Evolutionary conservation across 2,329 filamentous ascomycete species (phyloP).

Genomic region (Ilyonectria robusta): DNA sequence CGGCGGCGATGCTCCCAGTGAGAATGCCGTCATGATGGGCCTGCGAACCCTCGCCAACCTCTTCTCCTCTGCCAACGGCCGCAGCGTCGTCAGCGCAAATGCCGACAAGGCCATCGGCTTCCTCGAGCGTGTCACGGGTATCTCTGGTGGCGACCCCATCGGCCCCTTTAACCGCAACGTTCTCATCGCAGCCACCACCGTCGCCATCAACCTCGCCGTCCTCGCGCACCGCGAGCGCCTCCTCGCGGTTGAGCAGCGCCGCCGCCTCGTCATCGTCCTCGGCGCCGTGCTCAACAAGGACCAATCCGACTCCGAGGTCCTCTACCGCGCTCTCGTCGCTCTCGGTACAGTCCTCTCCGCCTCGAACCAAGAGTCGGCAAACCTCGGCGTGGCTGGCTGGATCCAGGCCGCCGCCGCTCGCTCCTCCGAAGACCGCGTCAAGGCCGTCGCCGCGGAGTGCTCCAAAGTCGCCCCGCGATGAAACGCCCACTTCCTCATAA

Average conservation of each 20-base stretch:
- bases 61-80: constrained; percentile 82
- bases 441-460: constrained; percentile 63
- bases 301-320: constrained; percentile 83
- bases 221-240: constrained; percentile 68
- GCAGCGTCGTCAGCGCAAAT: constrained; percentile 72
- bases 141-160: constrained; percentile 62
- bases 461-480: constrained; percentile 49
- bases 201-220: constrained; percentile 88
- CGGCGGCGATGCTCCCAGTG: constrained; percentile 70
- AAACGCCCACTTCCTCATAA: not conserved
- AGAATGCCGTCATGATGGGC: constrained; percentile 91
- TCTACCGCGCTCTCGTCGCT: constrained; percentile 87
- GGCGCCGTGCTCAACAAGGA: constrained; percentile 71
- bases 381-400: constrained; percentile 58
- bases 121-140: constrained; percentile 73
- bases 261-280: constrained; percentile 71
- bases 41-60: constrained; percentile 87
- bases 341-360: constrained; percentile 81
- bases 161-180: constrained; percentile 80
- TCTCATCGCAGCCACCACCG: constrained; percentile 84
- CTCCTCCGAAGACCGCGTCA: constrained; percentile 63
- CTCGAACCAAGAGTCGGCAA: constrained; percentile 59
- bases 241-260: constrained; percentile 51
- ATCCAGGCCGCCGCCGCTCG: constrained; percentile 60
- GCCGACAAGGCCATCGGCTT: constrained; percentile 72